Evolutionary conservation across 192 early-diverging fungal species (phyloP).

Genomic region (Mortierella alpina): DNA sequence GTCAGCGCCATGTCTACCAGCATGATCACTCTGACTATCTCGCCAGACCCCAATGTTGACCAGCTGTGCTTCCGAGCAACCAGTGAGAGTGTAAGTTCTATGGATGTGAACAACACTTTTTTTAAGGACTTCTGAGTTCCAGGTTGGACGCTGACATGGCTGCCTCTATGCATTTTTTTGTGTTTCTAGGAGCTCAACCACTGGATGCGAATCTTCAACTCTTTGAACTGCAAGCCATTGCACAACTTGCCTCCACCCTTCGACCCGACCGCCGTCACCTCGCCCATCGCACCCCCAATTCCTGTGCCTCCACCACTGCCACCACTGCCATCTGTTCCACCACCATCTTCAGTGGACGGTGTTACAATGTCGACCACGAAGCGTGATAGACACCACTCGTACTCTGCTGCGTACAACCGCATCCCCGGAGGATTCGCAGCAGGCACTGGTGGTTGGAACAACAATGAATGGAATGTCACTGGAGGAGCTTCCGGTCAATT

Average conservation of each 20-base stretch:
- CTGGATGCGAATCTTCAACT: slow-evolving; percentile 41
- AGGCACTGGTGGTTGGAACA: neutral
- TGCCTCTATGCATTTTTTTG: neutral
- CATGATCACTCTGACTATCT: slow-evolving; percentile 20
- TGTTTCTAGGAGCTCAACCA: slow-evolving; percentile 30
- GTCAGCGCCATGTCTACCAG: slow-evolving; percentile 10
- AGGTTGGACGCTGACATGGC: neutral
- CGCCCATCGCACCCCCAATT: neutral
- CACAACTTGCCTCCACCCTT: slow-evolving; percentile 8
- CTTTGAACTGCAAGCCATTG: slow-evolving; percentile 17
- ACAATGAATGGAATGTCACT: no score
- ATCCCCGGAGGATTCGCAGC: neutral
- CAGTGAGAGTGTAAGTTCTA: slow-evolving; percentile 38
- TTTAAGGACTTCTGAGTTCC: neutral
- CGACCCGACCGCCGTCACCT: neutral
- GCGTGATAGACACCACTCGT: slow-evolving; percentile 22
- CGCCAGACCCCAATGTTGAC: slow-evolving; percentile 13
- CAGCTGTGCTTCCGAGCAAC: slow-evolving; percentile 33
- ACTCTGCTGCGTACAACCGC: neutral
- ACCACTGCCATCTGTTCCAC: slow-evolving; percentile 21
- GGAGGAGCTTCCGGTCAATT: neutral
- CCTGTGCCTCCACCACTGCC: slow-evolving; percentile 23
- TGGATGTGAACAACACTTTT: neutral
- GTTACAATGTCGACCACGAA: neutral
- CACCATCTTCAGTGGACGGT: slow-evolving; percentile 3